Conservation (phyloP, 352 stramenopile species). For the Phytophthora pini region DNA sequence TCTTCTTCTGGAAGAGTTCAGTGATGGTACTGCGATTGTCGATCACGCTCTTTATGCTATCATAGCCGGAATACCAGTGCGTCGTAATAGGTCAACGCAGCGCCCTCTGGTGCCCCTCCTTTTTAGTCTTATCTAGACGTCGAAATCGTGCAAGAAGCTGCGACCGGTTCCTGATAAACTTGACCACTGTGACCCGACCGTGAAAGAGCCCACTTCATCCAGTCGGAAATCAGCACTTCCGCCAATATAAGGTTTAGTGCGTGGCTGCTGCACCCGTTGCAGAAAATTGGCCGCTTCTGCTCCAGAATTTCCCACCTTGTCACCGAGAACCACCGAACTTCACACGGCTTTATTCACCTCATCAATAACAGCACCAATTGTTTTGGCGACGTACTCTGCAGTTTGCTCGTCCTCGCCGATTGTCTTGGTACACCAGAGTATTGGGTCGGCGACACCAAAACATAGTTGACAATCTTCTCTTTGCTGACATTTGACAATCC, state of each 20-base stretch:
- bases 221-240: not conserved
- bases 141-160: not conserved
- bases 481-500: conserved; percentile 3
- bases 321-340: conserved; percentile 1
- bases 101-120: not conserved
- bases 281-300: conserved; percentile 23
- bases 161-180: not conserved
- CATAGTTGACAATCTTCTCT: conserved; percentile 16
- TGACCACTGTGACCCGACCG: not conserved
- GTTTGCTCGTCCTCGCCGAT: conserved; percentile 7
- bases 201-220: not conserved
- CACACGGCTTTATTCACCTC: conserved; percentile 6
- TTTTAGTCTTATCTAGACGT: not conserved
- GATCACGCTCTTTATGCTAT: not conserved
- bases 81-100: not conserved
- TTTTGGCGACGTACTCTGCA: conserved; percentile 5
- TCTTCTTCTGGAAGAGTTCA: not conserved
- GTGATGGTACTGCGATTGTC: not conserved
- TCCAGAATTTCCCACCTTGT: conserved; percentile 30
- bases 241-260: conserved; percentile 30
- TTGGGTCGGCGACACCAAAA: not conserved
- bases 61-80: not conserved
- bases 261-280: conserved; percentile 18
- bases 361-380: conserved; percentile 10
- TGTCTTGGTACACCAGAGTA: conserved; percentile 8